A percentile compares a stretch with the other conserved stretches of the same genome.
Conservation (phyloP, 352 stramenopile species). For the Globisporangium canariense region DNA sequence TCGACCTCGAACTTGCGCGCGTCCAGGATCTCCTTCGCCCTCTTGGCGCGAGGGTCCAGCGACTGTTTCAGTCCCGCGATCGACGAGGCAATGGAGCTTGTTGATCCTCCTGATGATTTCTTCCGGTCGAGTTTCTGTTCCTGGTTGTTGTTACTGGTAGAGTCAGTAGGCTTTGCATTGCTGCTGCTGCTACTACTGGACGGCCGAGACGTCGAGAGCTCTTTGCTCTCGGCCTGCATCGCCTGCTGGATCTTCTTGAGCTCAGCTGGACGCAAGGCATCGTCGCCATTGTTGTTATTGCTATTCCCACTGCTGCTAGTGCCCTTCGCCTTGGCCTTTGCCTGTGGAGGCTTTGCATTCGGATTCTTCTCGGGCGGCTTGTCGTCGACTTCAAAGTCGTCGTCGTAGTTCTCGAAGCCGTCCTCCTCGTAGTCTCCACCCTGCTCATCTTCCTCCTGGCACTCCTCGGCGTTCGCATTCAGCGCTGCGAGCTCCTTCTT, state of each 20-base stretch:
- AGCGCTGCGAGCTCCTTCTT: conserved; percentile 49
- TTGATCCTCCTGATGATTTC: conserved; percentile 6
- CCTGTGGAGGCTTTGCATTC: background rate
- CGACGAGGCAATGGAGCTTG: conserved; percentile 48
- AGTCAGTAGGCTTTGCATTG: conserved; percentile 8
- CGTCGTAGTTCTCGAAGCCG: conserved; percentile 62
- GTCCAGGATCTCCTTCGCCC: conserved; percentile 63
- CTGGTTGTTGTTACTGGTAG: conserved; percentile 5
- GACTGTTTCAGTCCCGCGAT: conserved; percentile 73
- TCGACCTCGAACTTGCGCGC: conserved; percentile 60
- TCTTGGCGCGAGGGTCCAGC: conserved; percentile 54
- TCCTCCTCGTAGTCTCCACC: conserved; percentile 59
- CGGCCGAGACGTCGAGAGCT: conserved; percentile 30
- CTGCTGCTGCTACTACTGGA: conserved; percentile 13
- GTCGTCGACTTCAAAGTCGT: conserved; percentile 51
- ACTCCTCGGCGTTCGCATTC: conserved; percentile 72
- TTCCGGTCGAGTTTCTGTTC: conserved; percentile 12
- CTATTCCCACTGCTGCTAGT: background rate
- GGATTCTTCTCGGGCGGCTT: conserved; percentile 18
- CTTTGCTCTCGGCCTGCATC: conserved; percentile 58
- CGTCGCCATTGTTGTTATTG: conserved; percentile 19
- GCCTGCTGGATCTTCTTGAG: conserved; percentile 65
- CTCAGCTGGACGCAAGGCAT: conserved; percentile 14
- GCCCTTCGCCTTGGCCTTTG: conserved; percentile 21
- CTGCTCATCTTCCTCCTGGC: conserved; percentile 52